phyloP scores from a whole-genome alignment of 495 filamentous ascomycete species.

The Stereocaulon alpinum region DNA sequence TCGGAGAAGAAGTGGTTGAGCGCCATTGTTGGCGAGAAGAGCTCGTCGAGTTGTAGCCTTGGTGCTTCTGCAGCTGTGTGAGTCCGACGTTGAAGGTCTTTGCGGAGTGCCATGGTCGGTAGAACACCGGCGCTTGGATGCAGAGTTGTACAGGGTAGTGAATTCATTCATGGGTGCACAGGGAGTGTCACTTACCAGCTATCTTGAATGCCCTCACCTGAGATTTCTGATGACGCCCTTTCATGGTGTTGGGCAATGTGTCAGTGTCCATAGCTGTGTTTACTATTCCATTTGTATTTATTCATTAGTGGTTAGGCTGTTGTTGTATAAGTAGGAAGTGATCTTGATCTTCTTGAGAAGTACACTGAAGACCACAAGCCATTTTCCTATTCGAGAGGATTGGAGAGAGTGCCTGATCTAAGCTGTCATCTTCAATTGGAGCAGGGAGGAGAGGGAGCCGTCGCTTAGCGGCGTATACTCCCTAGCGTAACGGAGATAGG shows the following conservation, averaged over 20 bases:
- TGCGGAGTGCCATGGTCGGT: neutral
- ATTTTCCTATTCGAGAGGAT: neutral
- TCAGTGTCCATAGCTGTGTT: neutral
- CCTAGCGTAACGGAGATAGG: neutral
- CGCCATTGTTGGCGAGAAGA: conserved; percentile 19
- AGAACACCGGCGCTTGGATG: neutral
- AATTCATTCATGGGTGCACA: neutral
- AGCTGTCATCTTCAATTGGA: neutral
- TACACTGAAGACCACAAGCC: neutral
- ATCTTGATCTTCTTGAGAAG: neutral
- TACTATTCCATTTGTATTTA: neutral
- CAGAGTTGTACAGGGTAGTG: neutral
- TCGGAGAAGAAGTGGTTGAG: conserved; percentile 15
- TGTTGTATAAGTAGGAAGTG: neutral
- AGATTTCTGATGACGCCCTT: conserved; percentile 16
- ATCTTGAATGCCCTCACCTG: conserved; percentile 19
- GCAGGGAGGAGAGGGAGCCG: too few species aligned
- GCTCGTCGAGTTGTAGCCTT: conserved; percentile 19
- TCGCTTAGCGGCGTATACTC: too few species aligned
- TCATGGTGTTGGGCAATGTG: conserved; percentile 12
- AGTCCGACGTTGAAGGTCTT: neutral
- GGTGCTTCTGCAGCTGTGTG: conserved; percentile 20
- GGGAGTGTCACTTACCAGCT: conserved; percentile 13
- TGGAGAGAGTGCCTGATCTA: neutral
- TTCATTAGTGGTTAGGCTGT: neutral